Evolutionary conservation across 2,329 filamentous ascomycete species (phyloP).

Genomic region (Fonsecaea pugnacius): DNA sequence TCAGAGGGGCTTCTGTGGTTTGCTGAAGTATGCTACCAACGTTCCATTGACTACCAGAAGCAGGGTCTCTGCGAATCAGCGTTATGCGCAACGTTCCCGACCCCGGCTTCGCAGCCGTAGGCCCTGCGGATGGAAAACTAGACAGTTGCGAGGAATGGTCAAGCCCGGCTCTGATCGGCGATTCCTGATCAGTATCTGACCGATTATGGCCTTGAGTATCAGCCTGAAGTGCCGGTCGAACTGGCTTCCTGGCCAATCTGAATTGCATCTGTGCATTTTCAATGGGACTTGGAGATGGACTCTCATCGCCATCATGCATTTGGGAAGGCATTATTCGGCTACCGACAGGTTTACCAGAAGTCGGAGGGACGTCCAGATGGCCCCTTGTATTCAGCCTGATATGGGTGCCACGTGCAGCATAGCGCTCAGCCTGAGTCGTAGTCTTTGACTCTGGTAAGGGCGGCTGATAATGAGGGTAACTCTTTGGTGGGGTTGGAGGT

Average conservation of each 20-base stretch:
- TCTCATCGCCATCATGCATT: neutral
- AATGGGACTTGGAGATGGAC: constrained; percentile 4
- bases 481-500: constrained; percentile 34
- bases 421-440: constrained; percentile 30
- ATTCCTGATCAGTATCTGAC: neutral
- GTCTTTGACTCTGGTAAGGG: constrained; percentile 15
- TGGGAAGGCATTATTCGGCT: constrained; percentile 25
- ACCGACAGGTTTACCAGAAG: constrained; percentile 31
- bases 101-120: neutral
- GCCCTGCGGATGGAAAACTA: neutral
- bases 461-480: constrained; percentile 34
- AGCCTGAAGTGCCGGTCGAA: constrained; percentile 13
- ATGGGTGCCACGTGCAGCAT: constrained; percentile 29
- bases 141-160: neutral
- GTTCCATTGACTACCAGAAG: constrained; percentile 74
- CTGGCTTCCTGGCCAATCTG: constrained; percentile 25
- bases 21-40: constrained; percentile 64
- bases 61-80: constrained; percentile 74
- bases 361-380: neutral
- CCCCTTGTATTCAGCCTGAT: constrained; percentile 26
- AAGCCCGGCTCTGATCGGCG: neutral
- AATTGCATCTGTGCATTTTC: constrained; percentile 16
- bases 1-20: constrained; percentile 28
- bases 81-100: constrained; percentile 47
- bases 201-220: neutral